These are phyloP conservation scores for Galeopsis tetrahit DNA, from an alignment of 257 asterid genomes.

Conservation along the genomic window DNA sequence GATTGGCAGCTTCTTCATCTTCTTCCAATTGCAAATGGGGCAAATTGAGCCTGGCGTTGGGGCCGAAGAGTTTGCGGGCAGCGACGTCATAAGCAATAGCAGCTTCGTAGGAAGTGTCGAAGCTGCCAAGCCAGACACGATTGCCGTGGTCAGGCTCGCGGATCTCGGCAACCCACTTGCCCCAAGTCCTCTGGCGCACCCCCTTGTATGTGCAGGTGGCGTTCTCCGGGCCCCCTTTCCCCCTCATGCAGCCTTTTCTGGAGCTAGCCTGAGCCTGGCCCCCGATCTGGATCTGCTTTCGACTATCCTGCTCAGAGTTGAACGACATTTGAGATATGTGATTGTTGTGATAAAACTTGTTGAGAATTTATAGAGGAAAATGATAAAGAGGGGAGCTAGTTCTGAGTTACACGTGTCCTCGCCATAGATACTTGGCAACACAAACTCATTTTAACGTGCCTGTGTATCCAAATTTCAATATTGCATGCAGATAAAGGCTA, in stretches of 20 bases:
- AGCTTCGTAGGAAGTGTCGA: slow-evolving; percentile 70
- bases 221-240: slow-evolving; percentile 92
- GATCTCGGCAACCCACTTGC: slow-evolving; percentile 91
- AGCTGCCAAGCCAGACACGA: slow-evolving; percentile 88
- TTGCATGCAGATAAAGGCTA: too few species aligned
- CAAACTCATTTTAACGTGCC: slow-evolving; percentile 31
- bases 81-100: slow-evolving; percentile 80
- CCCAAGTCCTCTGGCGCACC: slow-evolving; percentile 89
- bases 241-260: slow-evolving; percentile 82
- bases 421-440: slow-evolving; percentile 58
- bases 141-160: slow-evolving; percentile 85
- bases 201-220: slow-evolving; percentile 78
- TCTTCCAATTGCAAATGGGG: slow-evolving; percentile 33
- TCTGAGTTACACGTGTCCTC: not conserved
- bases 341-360: too few species aligned
- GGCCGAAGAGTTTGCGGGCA: slow-evolving; percentile 66
- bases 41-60: slow-evolving; percentile 63
- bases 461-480: not conserved
- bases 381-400: not conserved
- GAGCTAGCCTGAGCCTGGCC: slow-evolving; percentile 48
- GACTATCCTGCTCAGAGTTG: too few species aligned
- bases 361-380: too few species aligned
- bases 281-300: too few species aligned
- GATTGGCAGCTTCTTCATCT: too few species aligned
- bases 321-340: too few species aligned